Base-by-base conservation (phyloP, 495 filamentous ascomycete species). In the Aspergillus nanangensis region DNA sequence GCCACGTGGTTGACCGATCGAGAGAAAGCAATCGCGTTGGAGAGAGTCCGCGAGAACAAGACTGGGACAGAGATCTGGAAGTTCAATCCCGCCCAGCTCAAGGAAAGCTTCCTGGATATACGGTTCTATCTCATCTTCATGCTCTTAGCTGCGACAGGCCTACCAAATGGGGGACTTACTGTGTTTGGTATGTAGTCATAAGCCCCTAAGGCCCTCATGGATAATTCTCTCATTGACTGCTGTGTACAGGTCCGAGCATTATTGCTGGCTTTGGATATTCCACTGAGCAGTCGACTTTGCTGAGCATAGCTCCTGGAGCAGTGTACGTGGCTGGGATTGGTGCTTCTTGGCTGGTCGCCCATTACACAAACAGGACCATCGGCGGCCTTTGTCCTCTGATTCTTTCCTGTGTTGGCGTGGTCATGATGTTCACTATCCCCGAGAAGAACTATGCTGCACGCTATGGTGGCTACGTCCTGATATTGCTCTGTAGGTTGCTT, bases 1-100 rank as follows among this genome's bases (percentile, higher is more conserved):
- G 57, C 58, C n/a, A 48, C 36, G 9, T 67, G 52, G 54, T 42
- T 67, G 13, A 51, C 46, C 8, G 60, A 65, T 32, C 41, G 61
- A 11, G 56, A 65, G 34, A 57, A 60, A 21, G 44, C 58, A 14
- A 38, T 59, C n/a, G 60, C 62, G 5, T 24, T 66, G 9, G 57
- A 60, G 29, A 41, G 60, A 48, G 50, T 62, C 8, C 48, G 57
- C 13, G 46, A 42, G 14, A 65, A 67, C 37, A 61, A 57, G 31
- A 61, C 60, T 5, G 63, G 63, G 0, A 63, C 53, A 5, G 58
- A 65, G 36, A 55, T 46, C 8, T 55, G 51, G 18, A 45, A 21
- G 13, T 59, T 63, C 22, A 56, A 54, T n/a, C 51, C 45, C 4
- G 41, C 32, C 9, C 65, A 69, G 46, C 51, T 57, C 9, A 27